Percentiles rank a stretch among this genome's conserved stretches.
Conservation (phyloP, 1,139 yeast genomes). For the Suhomyces wounanorum region DNA sequence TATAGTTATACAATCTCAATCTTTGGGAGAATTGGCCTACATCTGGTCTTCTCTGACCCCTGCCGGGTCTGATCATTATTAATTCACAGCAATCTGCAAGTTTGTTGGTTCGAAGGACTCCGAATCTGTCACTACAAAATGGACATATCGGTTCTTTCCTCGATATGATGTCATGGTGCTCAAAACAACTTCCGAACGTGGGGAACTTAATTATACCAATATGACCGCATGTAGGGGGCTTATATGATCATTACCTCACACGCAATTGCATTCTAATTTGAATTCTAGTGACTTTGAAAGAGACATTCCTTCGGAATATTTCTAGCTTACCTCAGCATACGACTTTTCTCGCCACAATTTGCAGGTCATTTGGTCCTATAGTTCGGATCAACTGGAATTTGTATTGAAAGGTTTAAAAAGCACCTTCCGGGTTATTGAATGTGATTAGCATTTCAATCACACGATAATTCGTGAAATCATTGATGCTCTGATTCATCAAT, state of each 20-base stretch:
- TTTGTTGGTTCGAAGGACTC: not conserved
- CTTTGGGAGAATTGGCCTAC: not conserved
- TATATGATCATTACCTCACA: not conserved
- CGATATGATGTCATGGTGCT: not conserved
- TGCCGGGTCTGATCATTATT: not conserved
- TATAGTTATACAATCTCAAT: not conserved
- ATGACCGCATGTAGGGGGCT: not conserved
- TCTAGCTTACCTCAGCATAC: too few relatives aligned
- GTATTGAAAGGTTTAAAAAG: too few relatives aligned
- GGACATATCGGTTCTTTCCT: not conserved
- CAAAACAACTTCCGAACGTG: not conserved
- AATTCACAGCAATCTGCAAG: not conserved
- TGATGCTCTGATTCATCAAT: too few relatives aligned
- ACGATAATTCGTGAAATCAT: too few relatives aligned
- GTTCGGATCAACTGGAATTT: too few relatives aligned
- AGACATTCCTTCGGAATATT: too few relatives aligned
- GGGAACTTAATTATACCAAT: not conserved
- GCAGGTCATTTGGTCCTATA: too few relatives aligned
- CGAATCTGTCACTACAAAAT: not conserved
- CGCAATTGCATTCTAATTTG: not conserved
- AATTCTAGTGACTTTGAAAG: too few relatives aligned
- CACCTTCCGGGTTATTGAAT: too few relatives aligned
- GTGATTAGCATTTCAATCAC: too few relatives aligned
- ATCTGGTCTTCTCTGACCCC: not conserved
- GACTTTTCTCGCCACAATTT: too few relatives aligned